phyloP scores from a whole-genome alignment of 768 basidiomycete species.

The Termitomyces sp. region DNA sequence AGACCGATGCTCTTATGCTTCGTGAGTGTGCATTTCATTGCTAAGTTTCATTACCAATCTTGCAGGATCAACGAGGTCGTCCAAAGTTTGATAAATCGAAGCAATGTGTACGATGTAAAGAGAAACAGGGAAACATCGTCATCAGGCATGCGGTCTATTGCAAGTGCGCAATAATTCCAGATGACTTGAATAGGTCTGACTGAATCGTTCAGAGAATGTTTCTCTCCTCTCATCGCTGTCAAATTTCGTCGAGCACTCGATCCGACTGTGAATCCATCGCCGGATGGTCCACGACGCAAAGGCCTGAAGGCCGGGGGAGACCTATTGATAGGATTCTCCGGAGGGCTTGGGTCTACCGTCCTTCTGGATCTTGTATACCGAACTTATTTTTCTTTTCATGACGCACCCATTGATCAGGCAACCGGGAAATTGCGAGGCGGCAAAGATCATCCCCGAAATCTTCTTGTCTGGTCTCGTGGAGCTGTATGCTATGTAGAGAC shows the following conservation, averaged over 20 bases:
- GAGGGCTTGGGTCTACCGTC: constrained; percentile 70
- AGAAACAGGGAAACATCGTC: constrained; percentile 56
- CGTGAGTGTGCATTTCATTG: constrained; percentile 34
- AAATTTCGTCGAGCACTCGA: constrained; percentile 66
- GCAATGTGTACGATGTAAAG: constrained; percentile 72
- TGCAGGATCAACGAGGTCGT: constrained; percentile 37
- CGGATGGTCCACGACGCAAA: constrained; percentile 50
- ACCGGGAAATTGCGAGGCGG: constrained; percentile 41
- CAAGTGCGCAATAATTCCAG: constrained; percentile 44
- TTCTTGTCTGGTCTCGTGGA: constrained; percentile 56
- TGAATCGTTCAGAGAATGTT: constrained; percentile 47
- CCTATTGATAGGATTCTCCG: constrained; percentile 68
- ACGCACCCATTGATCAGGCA: constrained; percentile 15
- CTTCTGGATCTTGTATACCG: constrained; percentile 62
- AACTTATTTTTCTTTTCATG: constrained; percentile 42
- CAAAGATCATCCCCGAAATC: constrained; percentile 59
- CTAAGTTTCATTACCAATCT: constrained; percentile 3
- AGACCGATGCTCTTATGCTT: constrained; percentile 60
- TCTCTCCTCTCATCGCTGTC: constrained; percentile 50
- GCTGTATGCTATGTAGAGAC: constrained; percentile 67
- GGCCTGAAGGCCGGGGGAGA: constrained; percentile 63
- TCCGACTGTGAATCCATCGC: constrained; percentile 52
- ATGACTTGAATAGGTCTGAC: neutral
- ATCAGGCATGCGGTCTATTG: constrained; percentile 81
- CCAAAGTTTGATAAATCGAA: constrained; percentile 63